These are phyloP conservation scores for Helicostylum pulchrum DNA, from an alignment of 192 early-diverging fungal genomes.

Conservation along the genomic window DNA sequence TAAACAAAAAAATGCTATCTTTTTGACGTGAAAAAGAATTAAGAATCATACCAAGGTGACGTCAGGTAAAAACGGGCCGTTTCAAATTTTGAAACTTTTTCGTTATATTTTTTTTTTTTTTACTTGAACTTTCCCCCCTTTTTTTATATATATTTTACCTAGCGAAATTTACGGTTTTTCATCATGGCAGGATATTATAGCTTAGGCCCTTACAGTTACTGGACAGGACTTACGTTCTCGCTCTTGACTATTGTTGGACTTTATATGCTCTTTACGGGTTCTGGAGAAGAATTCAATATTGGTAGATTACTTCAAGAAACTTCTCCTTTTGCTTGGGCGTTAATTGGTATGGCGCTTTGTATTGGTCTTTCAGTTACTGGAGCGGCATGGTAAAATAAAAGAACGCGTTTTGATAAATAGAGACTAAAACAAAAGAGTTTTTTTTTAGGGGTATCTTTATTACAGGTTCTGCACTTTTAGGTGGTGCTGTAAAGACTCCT, in stretches of 20 bases:
- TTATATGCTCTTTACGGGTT: constrained; percentile 83
- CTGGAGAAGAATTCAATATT: constrained; percentile 86
- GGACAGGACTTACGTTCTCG: constrained; percentile 27
- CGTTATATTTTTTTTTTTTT: too few species aligned
- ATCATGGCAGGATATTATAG: constrained; percentile 6
- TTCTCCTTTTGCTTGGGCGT: constrained; percentile 86
- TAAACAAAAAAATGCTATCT: too few species aligned
- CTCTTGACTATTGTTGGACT: constrained; percentile 58
- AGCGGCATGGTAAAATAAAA: constrained; percentile 76
- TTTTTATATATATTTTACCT: not conserved
- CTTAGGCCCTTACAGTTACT: constrained; percentile 1
- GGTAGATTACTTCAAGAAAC: constrained; percentile 74
- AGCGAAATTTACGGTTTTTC: not conserved
- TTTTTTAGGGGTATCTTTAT: constrained; percentile 87
- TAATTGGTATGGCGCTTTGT: constrained; percentile 79
- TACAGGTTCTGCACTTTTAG: constrained; percentile 85
- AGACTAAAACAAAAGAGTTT: not conserved
- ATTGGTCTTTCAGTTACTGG: constrained; percentile 89
- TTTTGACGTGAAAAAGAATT: too few species aligned
- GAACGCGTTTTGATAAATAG: not conserved
- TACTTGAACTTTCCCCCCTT: not conserved
- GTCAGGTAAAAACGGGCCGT: not conserved
- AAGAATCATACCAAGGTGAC: not conserved
- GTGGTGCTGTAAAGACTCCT: constrained; percentile 85
- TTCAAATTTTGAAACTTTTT: too few species aligned